These are phyloP conservation scores for Spathaspora sp. DNA, from an alignment of 805 yeast genomes.

Conservation along the genomic window DNA sequence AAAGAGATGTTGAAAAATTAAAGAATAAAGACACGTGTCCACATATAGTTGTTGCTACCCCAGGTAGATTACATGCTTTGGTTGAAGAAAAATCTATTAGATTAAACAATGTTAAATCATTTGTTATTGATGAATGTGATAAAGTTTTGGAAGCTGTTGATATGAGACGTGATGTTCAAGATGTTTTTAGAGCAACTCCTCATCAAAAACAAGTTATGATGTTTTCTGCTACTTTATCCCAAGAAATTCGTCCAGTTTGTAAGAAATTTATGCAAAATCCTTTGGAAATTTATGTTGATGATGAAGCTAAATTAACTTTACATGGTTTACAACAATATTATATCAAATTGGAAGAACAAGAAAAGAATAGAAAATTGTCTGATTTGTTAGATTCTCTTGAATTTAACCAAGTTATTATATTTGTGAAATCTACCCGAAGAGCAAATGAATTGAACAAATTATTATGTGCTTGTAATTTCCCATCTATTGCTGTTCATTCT, in stretches of 20 bases:
- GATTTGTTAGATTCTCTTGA: conserved; percentile 91
- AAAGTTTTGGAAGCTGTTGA: conserved; percentile 87
- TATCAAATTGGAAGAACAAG: conserved; percentile 82
- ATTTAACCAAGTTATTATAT: conserved; percentile 96
- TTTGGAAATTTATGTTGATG: conserved; percentile 94
- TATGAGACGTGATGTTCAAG: conserved; percentile 99
- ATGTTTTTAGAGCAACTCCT: conserved; percentile 94
- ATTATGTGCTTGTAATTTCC: conserved; percentile 90
- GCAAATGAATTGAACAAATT: conserved; percentile 89
- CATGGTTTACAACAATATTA: conserved; percentile 98
- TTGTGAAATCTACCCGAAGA: conserved; percentile 87
- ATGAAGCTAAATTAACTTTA: conserved; percentile 93
- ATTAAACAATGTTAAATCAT: conserved; percentile 84
- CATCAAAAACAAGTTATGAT: conserved; percentile 99
- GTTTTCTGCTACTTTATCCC: conserved; percentile 95
- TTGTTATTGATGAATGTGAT: conserved; percentile 98
- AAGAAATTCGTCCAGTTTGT: conserved; percentile 93
- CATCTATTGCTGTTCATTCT: conserved; percentile 94
- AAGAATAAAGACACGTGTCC: conserved; percentile 93
- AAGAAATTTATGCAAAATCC: conserved; percentile 98
- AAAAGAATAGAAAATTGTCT: conserved; percentile 89
- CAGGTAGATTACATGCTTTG: conserved; percentile 94
- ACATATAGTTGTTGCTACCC: conserved; percentile 95
- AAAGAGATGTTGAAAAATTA: conserved; percentile 80
- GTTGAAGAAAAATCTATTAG: conserved; percentile 88